Conservation (phyloP, 108 stramenopile species). For the Epithemia pelagica region DNA sequence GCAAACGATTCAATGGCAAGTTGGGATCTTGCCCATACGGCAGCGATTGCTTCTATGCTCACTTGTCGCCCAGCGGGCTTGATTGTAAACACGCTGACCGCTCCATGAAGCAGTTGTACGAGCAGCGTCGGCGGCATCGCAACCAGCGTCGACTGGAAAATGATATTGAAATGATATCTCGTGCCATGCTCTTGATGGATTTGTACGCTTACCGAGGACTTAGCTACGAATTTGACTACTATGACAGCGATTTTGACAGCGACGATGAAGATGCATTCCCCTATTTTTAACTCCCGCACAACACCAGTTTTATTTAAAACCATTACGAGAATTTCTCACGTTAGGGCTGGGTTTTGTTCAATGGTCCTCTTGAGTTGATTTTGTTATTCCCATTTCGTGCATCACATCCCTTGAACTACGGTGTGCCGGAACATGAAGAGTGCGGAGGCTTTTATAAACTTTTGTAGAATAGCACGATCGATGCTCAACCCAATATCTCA, state of each 20-base stretch:
- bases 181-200: conserved; percentile 9
- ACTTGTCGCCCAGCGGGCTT: conserved; percentile 25
- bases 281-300: too few species aligned
- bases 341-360: too few species aligned
- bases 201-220: conserved; percentile 5
- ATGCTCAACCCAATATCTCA: too few species aligned
- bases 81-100: conserved; percentile 34
- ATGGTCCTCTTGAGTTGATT: too few species aligned
- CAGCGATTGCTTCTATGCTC: conserved; percentile 49
- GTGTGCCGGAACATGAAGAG: too few species aligned
- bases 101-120: conserved; percentile 34
- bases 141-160: not conserved
- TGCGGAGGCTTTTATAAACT: too few species aligned
- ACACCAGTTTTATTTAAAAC: too few species aligned
- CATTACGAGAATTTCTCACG: too few species aligned
- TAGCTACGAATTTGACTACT: conserved; percentile 2
- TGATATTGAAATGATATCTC: conserved; percentile 11
- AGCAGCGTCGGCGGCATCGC: conserved; percentile 24
- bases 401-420: too few species aligned
- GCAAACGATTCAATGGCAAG: conserved; percentile 30
- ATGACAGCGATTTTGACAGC: conserved; percentile 11
- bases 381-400: too few species aligned
- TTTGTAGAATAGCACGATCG: too few species aligned
- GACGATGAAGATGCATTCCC: conserved; percentile 3
- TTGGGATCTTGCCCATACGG: conserved; percentile 55